Evolutionary conservation across 2,329 filamentous ascomycete genomes (phyloP), one percentile per base, ranked within the genome.

Genomic region (Aspergillus tanneri): DNA sequence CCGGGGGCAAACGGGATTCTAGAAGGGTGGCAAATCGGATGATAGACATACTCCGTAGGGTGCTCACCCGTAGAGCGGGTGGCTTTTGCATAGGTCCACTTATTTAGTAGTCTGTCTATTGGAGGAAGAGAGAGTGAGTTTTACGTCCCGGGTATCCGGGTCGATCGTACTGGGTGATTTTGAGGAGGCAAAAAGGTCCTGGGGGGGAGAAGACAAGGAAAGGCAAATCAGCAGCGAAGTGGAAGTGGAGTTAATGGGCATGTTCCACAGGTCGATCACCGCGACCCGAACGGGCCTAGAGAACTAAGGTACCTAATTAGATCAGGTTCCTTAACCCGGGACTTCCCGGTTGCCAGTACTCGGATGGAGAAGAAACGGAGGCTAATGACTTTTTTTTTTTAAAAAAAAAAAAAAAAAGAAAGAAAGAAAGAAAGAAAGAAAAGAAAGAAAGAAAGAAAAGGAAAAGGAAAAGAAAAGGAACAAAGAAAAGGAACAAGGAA

Each of bases 191-290:
- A 49, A n/a, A 46, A 34, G 42, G 21, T 22, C 30, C 43, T 35
- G 35, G 24, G 39, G 39, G 19, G 35, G 24, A n/a, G n/a, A 45
- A 27, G 11, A 34, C 18, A 22, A 43, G 41, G 48, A 48, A 36
- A 25, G 21, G 27, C 52, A 34, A 54, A 54, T 54, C 28, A 44
- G 5, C 40, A 16, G 11, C 25, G 16, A 4, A 9, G 14, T 4
- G 10, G 7, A 14, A 19, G 34, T 43, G 46, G 40, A 36, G n/a
- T 30, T 8, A 24, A 21, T 36, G 30, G 32, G 23, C 18, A 21
- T n/a, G 51, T 54, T 51, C 51, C 51, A 54, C 49, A 37, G 50
- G 48, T 47, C 43, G 47, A 50, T 53, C 50, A 40, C 32, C 16
- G 32, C 30, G 39, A 43, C 43, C 48, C 36, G 50, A 34, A 34